Percentiles rank a stretch among this genome's conserved stretches.
Evolutionary conservation across 305 asterid species (phyloP).

Genomic region (Andrographis paniculata): DNA sequence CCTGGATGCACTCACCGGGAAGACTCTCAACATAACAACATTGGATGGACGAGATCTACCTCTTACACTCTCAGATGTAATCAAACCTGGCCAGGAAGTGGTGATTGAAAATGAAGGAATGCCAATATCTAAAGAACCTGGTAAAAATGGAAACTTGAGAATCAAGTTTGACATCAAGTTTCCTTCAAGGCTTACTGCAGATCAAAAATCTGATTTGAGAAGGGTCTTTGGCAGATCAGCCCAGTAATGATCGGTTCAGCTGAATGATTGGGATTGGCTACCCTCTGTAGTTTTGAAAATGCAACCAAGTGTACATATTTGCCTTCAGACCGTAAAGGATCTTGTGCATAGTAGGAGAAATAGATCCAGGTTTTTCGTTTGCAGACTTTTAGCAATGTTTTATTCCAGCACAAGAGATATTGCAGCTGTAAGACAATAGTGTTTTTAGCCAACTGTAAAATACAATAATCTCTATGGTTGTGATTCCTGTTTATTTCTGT

Average conservation of each 20-base stretch:
- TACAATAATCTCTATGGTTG: slow-evolving; percentile 24
- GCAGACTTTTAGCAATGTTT: slow-evolving; percentile 18
- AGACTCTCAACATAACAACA: slow-evolving; percentile 48
- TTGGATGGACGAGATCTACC: slow-evolving; percentile 66
- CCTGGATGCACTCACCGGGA: slow-evolving; percentile 86
- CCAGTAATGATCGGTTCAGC: slow-evolving; percentile 20
- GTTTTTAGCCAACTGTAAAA: slow-evolving; percentile 26
- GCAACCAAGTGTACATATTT: slow-evolving; percentile 55
- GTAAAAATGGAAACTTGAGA: slow-evolving; percentile 69
- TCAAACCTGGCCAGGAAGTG: slow-evolving; percentile 83
- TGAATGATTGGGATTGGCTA: slow-evolving; percentile 1
- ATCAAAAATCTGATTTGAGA: slow-evolving; percentile 72
- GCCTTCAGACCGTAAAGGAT: slow-evolving; percentile 31
- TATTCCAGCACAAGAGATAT: slow-evolving; percentile 25
- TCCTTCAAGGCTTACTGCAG: slow-evolving; percentile 72
- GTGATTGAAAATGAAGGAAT: slow-evolving; percentile 75
- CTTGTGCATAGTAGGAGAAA: slow-evolving; percentile 51
- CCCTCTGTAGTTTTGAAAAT: slow-evolving; percentile 25
- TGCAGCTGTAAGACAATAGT: slow-evolving; percentile 22
- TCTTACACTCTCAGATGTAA: slow-evolving; percentile 48
- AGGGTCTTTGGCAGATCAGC: slow-evolving; percentile 59
- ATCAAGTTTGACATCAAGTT: slow-evolving; percentile 80
- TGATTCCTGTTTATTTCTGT: slow-evolving; percentile 11
- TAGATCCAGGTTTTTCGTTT: slow-evolving; percentile 22
- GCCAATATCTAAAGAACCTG: slow-evolving; percentile 88